These are phyloP conservation scores for Hamamelis virginiana DNA, from an alignment of 164 flowering plant species.

Conservation along the genomic window DNA sequence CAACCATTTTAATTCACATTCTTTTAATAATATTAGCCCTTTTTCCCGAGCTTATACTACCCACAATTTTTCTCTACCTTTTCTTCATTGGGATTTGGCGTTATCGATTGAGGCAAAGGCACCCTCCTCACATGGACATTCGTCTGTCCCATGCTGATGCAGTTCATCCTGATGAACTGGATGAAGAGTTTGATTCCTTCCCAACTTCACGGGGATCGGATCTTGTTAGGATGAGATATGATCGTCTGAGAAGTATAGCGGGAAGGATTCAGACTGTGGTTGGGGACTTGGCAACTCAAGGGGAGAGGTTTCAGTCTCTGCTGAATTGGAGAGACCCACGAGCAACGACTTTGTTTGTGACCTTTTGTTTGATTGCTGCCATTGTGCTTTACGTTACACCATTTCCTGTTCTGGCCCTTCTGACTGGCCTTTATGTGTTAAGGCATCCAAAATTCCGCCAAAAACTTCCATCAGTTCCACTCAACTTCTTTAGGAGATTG, in stretches of 20 bases:
- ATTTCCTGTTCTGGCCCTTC: constrained; percentile 55
- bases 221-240: constrained; percentile 64
- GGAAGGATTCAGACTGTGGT: constrained; percentile 75
- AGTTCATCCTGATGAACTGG: constrained; percentile 65
- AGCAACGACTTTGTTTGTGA: constrained; percentile 60
- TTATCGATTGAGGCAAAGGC: constrained; percentile 63
- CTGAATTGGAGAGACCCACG: constrained; percentile 82
- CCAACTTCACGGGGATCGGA: constrained; percentile 61
- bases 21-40: constrained; percentile 67
- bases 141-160: constrained; percentile 66
- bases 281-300: constrained; percentile 78
- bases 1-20: constrained; percentile 71
- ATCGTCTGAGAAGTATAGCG: constrained; percentile 66
- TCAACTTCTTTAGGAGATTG: constrained; percentile 66
- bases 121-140: constrained; percentile 82
- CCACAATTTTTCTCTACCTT: constrained; percentile 78
- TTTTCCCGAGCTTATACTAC: constrained; percentile 82
- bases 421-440: constrained; percentile 48
- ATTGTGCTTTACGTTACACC: constrained; percentile 66
- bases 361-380: constrained; percentile 63
- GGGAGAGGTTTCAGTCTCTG: constrained; percentile 69
- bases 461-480: constrained; percentile 64
- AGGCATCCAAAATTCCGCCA: constrained; percentile 78
- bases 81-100: constrained; percentile 76
- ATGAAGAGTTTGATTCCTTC: constrained; percentile 79